Base-by-base conservation (phyloP, 352 stramenopile genomes). In the Elongisporangium undulatum region DNA sequence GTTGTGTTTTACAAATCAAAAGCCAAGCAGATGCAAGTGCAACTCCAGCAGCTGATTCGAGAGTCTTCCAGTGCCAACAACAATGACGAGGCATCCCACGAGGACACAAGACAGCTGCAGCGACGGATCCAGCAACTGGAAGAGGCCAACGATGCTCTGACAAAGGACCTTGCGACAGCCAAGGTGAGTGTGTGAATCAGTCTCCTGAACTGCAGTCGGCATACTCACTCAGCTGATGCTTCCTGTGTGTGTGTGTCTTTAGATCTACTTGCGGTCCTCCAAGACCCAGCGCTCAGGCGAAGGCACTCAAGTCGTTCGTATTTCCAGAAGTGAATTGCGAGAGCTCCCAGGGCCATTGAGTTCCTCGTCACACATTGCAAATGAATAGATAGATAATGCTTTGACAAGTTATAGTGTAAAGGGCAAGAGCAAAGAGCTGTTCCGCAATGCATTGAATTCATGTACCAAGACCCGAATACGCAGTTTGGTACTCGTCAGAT, bases 1-100 rank as follows among this genome's bases (percentile, higher is more conserved):
- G 29, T 94, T 5, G 81, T 92, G 49, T 90, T 94, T 55, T 94
- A 92, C 80, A 92, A 94, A 58, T 79, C 81, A 17, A 94, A 94
- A 55, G 81, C 83, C 26, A 92, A 94, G 61, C 83, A 94, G 59
- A 87, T 91, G 77, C 85, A 94, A 53, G 58, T 66, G n/a, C 85
- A 94, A 64, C 59, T 94, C 15, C 80, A 90, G 67, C 80, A 92
- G 64, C 71, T 92, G 16, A 90, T 94, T 54, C 77, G 79, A 0
- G 75, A 82, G 45, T 90, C 79, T 22, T 59, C 58, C 0, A 48
- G 38, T 23, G 29, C 51, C 4, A 66, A 79, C 50, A 62, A 64
- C 6, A 59, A 74, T 6, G 61, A 68, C 17, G 54, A 67, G 4
- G 20, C 4, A 3, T 39, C 22, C 4, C 45, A 73, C 0, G 62